These are phyloP conservation scores for Cytospora mali DNA, from an alignment of 2,329 filamentous ascomycete genomes.

Conservation along the genomic window DNA sequence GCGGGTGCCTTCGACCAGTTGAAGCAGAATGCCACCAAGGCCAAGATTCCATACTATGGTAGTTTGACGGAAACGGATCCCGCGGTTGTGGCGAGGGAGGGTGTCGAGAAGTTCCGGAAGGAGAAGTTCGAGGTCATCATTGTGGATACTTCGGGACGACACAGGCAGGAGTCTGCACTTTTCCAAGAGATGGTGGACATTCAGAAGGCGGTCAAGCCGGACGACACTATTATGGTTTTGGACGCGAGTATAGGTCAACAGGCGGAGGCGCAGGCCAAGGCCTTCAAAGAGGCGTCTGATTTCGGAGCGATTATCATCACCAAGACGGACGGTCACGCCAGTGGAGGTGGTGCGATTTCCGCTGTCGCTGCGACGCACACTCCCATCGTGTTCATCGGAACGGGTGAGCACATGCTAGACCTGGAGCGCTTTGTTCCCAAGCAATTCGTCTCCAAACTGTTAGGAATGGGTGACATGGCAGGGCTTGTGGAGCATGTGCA, in stretches of 20 bases:
- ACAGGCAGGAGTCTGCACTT: slow-evolving; percentile 90
- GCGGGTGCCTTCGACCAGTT: slow-evolving; percentile 97
- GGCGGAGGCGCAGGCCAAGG: slow-evolving; percentile 89
- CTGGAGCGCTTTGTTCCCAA: slow-evolving; percentile 90
- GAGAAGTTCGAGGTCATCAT: slow-evolving; percentile 98
- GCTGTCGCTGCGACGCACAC: slow-evolving; percentile 95
- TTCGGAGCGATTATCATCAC: slow-evolving; percentile 99
- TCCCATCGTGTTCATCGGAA: slow-evolving; percentile 97
- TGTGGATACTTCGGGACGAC: slow-evolving; percentile 93
- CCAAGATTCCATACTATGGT: slow-evolving; percentile 98
- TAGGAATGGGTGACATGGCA: slow-evolving; percentile 97
- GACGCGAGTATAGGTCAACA: slow-evolving; percentile 96
- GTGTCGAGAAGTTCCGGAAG: slow-evolving; percentile 99
- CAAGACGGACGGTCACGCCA: slow-evolving; percentile 95
- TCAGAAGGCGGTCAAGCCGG: slow-evolving; percentile 82
- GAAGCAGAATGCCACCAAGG: slow-evolving; percentile 98
- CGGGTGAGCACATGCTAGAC: slow-evolving; percentile 95
- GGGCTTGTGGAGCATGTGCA: slow-evolving; percentile 96
- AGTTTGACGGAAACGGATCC: slow-evolving; percentile 96
- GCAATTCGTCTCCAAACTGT: slow-evolving; percentile 88
- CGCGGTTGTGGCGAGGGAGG: slow-evolving; percentile 88
- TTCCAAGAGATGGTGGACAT: slow-evolving; percentile 99
- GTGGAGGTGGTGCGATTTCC: slow-evolving; percentile 95
- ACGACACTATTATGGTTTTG: slow-evolving; percentile 98
- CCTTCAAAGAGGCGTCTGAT: slow-evolving; percentile 95